Conservation (phyloP, 2,329 filamentous ascomycete genomes). For the Aspergillus niger region DNA sequence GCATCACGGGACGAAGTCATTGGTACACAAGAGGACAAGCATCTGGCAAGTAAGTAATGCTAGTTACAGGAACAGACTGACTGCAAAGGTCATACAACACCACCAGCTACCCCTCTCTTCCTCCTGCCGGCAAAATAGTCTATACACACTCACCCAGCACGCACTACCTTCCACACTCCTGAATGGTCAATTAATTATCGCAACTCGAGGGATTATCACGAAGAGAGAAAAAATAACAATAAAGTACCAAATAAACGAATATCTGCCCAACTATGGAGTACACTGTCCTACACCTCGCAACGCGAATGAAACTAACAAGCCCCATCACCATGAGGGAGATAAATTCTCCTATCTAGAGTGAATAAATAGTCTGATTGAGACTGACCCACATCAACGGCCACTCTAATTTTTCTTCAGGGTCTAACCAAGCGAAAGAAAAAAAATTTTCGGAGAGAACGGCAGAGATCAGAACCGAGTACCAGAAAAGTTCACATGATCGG, state of each 20-base stretch:
- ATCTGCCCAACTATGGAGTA: not conserved
- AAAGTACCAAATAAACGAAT: too few species aligned
- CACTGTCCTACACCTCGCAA: not conserved
- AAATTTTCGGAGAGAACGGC: not conserved
- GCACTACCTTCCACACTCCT: not conserved
- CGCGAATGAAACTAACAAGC: not conserved
- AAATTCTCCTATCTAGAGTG: not conserved
- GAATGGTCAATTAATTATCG: not conserved
- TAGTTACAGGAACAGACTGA: too few species aligned
- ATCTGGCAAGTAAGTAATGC: too few species aligned
- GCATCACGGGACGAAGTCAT: too few species aligned
- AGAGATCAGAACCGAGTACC: not conserved
- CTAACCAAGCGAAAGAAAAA: not conserved
- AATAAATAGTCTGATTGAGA: too few species aligned
- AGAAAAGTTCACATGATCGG: not conserved
- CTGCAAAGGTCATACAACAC: too few species aligned
- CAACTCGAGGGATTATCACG: not conserved
- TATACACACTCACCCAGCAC: too few species aligned
- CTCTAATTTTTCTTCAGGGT: not conserved
- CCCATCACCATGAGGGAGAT: not conserved
- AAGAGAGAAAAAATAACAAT: not conserved
- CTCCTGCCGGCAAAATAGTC: too few species aligned
- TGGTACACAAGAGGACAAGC: too few species aligned
- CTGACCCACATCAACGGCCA: not conserved
- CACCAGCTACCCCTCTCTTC: too few species aligned